Conservation (phyloP, 2,329 filamentous ascomycete genomes). For the Trichoderma pleuroti region DNA sequence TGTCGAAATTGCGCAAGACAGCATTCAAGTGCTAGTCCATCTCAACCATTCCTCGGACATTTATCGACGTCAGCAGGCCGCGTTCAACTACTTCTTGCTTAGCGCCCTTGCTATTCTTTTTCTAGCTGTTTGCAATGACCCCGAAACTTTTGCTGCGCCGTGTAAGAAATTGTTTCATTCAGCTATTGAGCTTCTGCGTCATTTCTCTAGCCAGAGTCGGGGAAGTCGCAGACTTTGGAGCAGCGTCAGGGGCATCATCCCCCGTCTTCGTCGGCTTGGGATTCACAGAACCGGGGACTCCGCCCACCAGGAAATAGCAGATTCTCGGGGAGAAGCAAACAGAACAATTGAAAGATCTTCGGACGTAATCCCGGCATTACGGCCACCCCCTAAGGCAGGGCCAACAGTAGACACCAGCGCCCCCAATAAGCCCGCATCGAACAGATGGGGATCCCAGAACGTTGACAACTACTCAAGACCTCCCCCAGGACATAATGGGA, state of each 20-base stretch:
- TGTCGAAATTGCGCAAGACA: conserved; percentile 31
- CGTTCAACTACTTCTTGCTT: conserved; percentile 28
- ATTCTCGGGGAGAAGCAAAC: not conserved
- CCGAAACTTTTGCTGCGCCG: not conserved
- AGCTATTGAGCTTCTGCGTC: not conserved
- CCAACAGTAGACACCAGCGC: not conserved
- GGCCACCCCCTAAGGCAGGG: not conserved
- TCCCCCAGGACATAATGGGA: not conserved
- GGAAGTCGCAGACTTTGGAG: not conserved
- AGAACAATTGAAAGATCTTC: not conserved
- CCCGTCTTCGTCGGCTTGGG: not conserved
- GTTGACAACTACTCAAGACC: not conserved
- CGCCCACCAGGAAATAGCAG: not conserved
- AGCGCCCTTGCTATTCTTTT: conserved; percentile 37
- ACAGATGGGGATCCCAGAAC: not conserved
- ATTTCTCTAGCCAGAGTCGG: not conserved
- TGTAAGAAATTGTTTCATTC: not conserved
- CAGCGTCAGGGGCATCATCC: not conserved
- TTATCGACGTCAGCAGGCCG: conserved; percentile 27
- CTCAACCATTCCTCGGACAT: conserved; percentile 28
- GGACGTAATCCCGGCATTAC: not conserved
- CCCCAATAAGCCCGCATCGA: not conserved
- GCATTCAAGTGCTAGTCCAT: conserved; percentile 25
- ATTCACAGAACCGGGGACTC: not conserved
- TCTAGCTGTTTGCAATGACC: conserved; percentile 42